Base-by-base conservation (phyloP, 768 basidiomycete genomes). In the Cyclocybe aegerita region DNA sequence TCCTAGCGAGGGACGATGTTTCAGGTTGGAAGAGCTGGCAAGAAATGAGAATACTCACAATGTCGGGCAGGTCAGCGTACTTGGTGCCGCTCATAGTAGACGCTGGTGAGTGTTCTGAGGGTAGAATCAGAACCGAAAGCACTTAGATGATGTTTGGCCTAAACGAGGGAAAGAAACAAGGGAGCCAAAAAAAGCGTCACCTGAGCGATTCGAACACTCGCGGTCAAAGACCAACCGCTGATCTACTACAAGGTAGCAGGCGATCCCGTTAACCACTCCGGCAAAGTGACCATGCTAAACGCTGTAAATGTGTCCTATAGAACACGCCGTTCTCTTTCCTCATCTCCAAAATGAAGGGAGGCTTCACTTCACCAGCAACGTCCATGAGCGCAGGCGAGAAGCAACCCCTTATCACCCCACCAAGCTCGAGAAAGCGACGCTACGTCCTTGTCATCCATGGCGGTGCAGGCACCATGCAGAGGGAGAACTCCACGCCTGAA, bases 261-360 rank as follows among this genome's bases (percentile, higher is more conserved):
- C 81, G 79, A 83, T 82, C 81, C 82, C 82, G 83, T 88, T 90
- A 89, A 90, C 88, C 88, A 90, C 88, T 90, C 88, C 87, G 88
- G 88, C 87, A 90, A 90, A 88, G 88, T 88, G 85, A 87, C 85
- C 32, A 40, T n/a, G 29, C 10, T 38, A 15, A 35, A 40, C 15
- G 34, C 23, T 30, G 35, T 42, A 36, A 36, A 15, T 39, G 9
- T 17, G 33, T 7, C 31, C 15, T 37, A 17, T 35, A 41, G 29
- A 38, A 29, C 48, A n/a, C 11, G 17, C 9, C 2, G 10, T 23
- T 23, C 23, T 23, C 23, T 23, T 23, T 23, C 23, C 23, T 23
- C 23, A 23, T 23, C 23, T 23, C 5, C 23, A 23, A n/a, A n/a
- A n/a, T n/a, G n/a, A n/a, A n/a, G n/a, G n/a, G n/a, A n/a, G n/a